Percentiles rank a stretch among this genome's conserved stretches.
phyloP scores from a whole-genome alignment of 305 asterid genomes.

The Petunia hybrid region DNA sequence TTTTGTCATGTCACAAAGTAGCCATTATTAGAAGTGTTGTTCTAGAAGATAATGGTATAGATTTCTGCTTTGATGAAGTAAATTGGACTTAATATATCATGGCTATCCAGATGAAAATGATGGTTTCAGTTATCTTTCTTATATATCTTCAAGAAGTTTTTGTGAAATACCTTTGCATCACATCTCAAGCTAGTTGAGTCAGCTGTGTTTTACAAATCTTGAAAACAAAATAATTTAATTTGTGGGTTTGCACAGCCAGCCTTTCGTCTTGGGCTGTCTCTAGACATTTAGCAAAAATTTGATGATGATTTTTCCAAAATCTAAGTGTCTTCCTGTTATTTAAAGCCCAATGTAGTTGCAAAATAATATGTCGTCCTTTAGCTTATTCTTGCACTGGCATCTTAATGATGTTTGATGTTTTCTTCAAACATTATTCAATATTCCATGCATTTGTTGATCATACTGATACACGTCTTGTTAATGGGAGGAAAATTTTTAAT shows the following conservation, averaged over 20 bases:
- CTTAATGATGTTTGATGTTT: conserved; percentile 17
- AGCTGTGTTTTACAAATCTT: neutral
- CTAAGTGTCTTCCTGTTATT: neutral
- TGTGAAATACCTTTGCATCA: conserved; percentile 10
- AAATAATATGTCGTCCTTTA: neutral
- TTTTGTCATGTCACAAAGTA: neutral
- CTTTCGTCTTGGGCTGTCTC: neutral
- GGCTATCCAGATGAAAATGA: conserved; percentile 20
- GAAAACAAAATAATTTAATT: neutral
- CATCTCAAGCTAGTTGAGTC: neutral
- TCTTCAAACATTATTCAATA: neutral
- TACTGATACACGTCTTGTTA: neutral
- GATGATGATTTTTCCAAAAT: neutral
- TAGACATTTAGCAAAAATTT: conserved; percentile 16
- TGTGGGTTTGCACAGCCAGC: neutral
- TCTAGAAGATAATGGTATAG: conserved; percentile 2
- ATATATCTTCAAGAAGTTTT: conserved; percentile 12
- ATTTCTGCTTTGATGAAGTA: neutral
- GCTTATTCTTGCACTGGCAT: neutral
- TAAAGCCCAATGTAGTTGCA: conserved; percentile 1
- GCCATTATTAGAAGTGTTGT: neutral
- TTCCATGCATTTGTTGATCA: conserved; percentile 9
- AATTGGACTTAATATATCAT: neutral
- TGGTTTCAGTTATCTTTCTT: conserved; percentile 15
- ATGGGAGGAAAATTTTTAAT: conserved; percentile 5